These are phyloP conservation scores for Taxawa tesnikishii DNA, from an alignment of 2,329 filamentous ascomycete species.

Conservation along the genomic window DNA sequence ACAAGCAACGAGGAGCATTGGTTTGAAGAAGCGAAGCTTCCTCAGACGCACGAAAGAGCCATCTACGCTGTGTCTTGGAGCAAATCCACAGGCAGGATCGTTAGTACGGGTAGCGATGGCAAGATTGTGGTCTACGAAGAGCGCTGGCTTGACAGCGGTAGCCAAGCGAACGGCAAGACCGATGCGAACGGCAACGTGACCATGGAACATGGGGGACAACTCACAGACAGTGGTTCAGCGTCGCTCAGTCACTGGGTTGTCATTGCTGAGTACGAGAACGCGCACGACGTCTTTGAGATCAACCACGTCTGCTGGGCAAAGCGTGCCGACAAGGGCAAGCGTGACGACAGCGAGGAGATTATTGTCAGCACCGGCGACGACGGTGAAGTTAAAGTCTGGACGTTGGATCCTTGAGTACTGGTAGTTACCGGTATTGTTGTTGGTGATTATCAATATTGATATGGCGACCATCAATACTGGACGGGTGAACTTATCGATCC, in stretches of 20 bases:
- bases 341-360: slow-evolving; percentile 61
- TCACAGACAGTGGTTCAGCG: slow-evolving; percentile 12
- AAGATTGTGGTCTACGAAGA: slow-evolving; percentile 70
- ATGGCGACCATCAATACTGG: no score
- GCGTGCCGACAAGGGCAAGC: slow-evolving; percentile 55
- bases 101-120: slow-evolving; percentile 83
- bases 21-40: slow-evolving; percentile 65
- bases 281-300: slow-evolving; percentile 85
- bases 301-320: slow-evolving; percentile 86
- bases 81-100: slow-evolving; percentile 59
- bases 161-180: neutral
- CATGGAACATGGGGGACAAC: slow-evolving; percentile 12
- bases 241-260: slow-evolving; percentile 53
- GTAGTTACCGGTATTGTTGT: no score
- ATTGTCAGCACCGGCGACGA: slow-evolving; percentile 88
- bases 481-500: no score
- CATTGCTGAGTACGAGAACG: slow-evolving; percentile 55
- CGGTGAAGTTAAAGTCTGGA: slow-evolving; percentile 77
- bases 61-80: slow-evolving; percentile 85
- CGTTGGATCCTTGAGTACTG: slow-evolving; percentile 33
- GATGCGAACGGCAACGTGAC: slow-evolving; percentile 14
- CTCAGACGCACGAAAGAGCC: slow-evolving; percentile 62
- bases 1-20: slow-evolving; percentile 65
- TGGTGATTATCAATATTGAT: no score
- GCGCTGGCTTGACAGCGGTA: no score